Percentiles rank a stretch among this genome's conserved stretches.
These are phyloP conservation scores for Camelina sativa DNA, from an alignment of 345 rosid genomes.

Conservation along the genomic window DNA sequence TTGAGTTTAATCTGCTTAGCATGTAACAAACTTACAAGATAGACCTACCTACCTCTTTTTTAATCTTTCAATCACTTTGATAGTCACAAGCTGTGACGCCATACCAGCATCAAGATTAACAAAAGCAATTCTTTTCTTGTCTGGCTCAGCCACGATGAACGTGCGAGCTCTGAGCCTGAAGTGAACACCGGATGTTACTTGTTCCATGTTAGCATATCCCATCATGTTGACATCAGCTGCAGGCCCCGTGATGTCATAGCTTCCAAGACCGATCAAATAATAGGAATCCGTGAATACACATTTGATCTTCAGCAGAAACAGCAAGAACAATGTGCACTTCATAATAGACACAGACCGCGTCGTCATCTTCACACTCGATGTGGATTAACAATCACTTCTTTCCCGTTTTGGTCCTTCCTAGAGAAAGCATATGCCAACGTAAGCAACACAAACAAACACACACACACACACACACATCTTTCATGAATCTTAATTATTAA, in stretches of 20 bases:
- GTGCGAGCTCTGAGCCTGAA: conserved; percentile 82
- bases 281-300: conserved; percentile 36
- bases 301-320: conserved; percentile 16
- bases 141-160: conserved; percentile 74
- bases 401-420: background rate
- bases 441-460: background rate
- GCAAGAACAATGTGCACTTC: conserved; percentile 2
- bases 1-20: background rate
- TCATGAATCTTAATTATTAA: conserved; percentile 10
- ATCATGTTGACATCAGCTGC: conserved; percentile 97
- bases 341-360: conserved; percentile 6
- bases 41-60: conserved; percentile 21
- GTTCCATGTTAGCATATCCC: conserved; percentile 86
- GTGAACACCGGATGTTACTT: conserved; percentile 74
- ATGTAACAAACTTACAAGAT: background rate
- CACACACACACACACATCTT: conserved; percentile 24
- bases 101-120: conserved; percentile 93
- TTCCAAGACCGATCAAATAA: conserved; percentile 82
- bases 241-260: conserved; percentile 90
- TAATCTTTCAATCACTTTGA: conserved; percentile 79
- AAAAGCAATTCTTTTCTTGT: conserved; percentile 63
- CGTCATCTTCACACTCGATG: conserved; percentile 12
- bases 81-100: conserved; percentile 82
- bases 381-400: background rate
- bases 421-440: background rate